Base-by-base conservation (phyloP, 495 filamentous ascomycete genomes). In the Paragyromitra xinjiangensis region DNA sequence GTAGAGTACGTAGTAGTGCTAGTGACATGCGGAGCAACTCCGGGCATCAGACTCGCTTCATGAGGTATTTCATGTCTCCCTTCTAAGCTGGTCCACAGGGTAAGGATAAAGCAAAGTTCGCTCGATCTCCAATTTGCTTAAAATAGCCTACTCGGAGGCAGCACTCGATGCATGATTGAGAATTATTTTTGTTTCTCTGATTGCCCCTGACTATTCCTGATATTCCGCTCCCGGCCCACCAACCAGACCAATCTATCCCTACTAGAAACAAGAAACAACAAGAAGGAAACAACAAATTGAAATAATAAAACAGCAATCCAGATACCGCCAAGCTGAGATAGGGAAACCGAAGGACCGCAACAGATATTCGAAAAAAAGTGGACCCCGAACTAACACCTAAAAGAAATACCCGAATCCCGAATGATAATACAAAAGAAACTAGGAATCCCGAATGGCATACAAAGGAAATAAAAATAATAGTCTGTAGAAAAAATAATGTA, bases 381-480 rank as follows among this genome's bases (percentile, higher is more conserved):
- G 11, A 63, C 44, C 77, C 69, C 79, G 16, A 71, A 71, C 74
- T 66, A 58, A 65, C 76, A 82, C 70, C 45, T 58, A 73, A 69
- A 80, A 39, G 64, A 71, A 83, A 78, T 83, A 70, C 80, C 81
- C 71, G 74, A 83, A 81, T 78, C 82, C 81, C 75, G 63, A 78
- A 79, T 73, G 55, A 64, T 56, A 6, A 64, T 81, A 81, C 70
- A 72, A 82, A 82, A 55, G 65, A 72, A 76, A 69, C 24, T 37
- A 55, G 40, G 48, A 82, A 80, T 64, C 50, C 39, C 34, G 58
- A 72, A 73, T 58, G 75, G 72, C 69, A 70, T 81, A 81, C 71
- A 73, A 82, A 75, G 40, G 66, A 73, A 77, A 70, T 50, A 56
- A 51, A 44, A 80, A 80, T 59, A 63, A 72, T 79, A 51, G 65